Conservation (phyloP, 306 rosid species). For the Prunus salicina region DNA sequence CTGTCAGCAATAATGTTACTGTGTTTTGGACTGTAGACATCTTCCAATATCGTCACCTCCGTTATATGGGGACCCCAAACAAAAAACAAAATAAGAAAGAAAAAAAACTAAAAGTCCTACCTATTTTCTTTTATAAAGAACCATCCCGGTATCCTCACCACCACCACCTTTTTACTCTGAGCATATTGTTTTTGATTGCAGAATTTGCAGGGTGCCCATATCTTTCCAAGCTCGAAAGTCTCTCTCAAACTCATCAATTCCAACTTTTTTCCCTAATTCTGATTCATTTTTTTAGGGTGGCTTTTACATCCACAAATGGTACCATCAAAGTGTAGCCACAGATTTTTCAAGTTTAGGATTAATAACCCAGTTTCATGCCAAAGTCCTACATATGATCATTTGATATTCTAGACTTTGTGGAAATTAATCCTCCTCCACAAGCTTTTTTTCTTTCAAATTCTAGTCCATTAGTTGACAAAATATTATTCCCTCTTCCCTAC, state of each 20-base stretch:
- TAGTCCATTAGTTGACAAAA: constrained; percentile 11
- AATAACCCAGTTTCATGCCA: constrained; percentile 20
- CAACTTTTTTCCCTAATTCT: background rate
- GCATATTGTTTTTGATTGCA: background rate
- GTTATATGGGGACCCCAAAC: constrained; percentile 8
- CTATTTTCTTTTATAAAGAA: constrained; percentile 4
- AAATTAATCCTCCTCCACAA: constrained; percentile 25
- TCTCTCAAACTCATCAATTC: constrained; percentile 14
- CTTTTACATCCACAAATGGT: constrained; percentile 48
- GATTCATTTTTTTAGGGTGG: background rate
- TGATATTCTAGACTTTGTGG: constrained; percentile 10
- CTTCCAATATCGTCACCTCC: constrained; percentile 11
- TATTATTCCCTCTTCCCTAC: constrained; percentile 23
- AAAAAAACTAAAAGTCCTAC: background rate
- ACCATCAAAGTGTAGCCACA: constrained; percentile 47
- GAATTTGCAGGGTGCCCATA: background rate
- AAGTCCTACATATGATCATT: constrained; percentile 26
- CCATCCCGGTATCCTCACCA: background rate
- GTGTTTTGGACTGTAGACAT: constrained; percentile 13
- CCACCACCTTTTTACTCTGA: background rate
- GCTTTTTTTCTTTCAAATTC: background rate
- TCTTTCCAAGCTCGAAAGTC: constrained; percentile 8
- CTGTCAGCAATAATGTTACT: background rate
- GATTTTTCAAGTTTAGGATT: constrained; percentile 54
- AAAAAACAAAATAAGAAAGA: background rate